phyloP scores from a whole-genome alignment of 495 filamentous ascomycete genomes.

The Tuber brumale region DNA sequence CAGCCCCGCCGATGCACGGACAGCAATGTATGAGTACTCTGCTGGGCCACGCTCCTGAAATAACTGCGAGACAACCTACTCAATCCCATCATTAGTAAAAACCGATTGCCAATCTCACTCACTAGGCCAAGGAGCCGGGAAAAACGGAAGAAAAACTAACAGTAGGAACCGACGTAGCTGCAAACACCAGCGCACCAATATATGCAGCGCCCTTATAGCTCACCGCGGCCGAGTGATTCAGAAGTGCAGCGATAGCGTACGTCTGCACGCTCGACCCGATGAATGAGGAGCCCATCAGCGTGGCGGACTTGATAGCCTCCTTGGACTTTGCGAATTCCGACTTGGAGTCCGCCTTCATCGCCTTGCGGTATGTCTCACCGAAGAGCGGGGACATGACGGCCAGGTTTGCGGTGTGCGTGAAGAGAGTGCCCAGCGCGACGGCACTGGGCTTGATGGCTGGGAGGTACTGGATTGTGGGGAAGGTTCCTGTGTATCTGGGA shows the following conservation, averaged over 20 bases:
- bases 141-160: conserved; percentile 51
- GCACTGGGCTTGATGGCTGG: conserved; percentile 96
- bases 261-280: conserved; percentile 83
- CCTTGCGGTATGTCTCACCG: conserved; percentile 89
- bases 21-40: conserved; percentile 65
- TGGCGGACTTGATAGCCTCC: conserved; percentile 78
- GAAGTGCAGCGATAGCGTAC: conserved; percentile 89
- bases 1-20: conserved; percentile 71
- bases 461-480: conserved; percentile 49
- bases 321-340: conserved; percentile 92
- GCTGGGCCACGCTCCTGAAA: conserved; percentile 84
- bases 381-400: conserved; percentile 84
- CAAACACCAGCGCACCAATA: conserved; percentile 82
- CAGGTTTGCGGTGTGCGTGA: conserved; percentile 78
- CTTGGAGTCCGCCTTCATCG: conserved; percentile 84
- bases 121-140: background rate
- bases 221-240: conserved; percentile 90
- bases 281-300: conserved; percentile 84
- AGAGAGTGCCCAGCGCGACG: conserved; percentile 89
- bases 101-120: background rate
- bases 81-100: conserved; percentile 2
- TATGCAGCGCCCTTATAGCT: conserved; percentile 96
- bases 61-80: conserved; percentile 79
- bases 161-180: conserved; percentile 77
- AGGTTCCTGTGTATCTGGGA: background rate